These are phyloP conservation scores for Trichosporon coremiiforme DNA, from an alignment of 1,284 basidiomycete genomes.

Conservation along the genomic window DNA sequence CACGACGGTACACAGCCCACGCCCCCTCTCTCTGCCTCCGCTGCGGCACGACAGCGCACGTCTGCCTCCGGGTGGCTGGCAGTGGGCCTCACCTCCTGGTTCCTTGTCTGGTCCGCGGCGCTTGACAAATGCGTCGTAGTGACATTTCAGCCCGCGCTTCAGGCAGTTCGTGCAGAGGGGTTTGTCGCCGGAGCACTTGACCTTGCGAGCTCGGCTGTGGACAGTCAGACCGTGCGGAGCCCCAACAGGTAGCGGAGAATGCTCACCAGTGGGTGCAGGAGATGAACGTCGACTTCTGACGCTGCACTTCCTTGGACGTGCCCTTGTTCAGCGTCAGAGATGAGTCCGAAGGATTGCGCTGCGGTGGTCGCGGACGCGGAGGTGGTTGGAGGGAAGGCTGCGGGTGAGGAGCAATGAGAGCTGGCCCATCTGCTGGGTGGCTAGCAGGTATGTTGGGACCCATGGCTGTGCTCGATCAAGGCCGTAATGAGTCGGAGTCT, in stretches of 20 bases:
- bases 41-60: too few species aligned
- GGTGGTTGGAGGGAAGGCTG: constrained; percentile 9
- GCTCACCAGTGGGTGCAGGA: constrained; percentile 29
- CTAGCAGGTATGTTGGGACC: neutral
- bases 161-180: constrained; percentile 30
- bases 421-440: neutral
- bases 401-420: neutral
- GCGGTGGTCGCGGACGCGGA: neutral
- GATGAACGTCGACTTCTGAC: constrained; percentile 24
- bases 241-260: too few species aligned
- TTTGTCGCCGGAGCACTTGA: constrained; percentile 34
- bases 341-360: neutral
- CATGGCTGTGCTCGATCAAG: neutral
- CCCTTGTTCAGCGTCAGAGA: neutral
- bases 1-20: constrained; percentile 4
- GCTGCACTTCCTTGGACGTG: constrained; percentile 6
- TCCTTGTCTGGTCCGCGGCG: constrained; percentile 37
- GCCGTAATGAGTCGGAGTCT: neutral
- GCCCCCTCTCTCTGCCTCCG: neutral
- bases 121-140: constrained; percentile 30
- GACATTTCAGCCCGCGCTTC: constrained; percentile 28
- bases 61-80: neutral
- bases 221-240: neutral
- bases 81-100: constrained; percentile 31
- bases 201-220: constrained; percentile 32